Evolutionary conservation across 2,329 filamentous ascomycete species (phyloP).

Genomic region (Trichoderma sp.): DNA sequence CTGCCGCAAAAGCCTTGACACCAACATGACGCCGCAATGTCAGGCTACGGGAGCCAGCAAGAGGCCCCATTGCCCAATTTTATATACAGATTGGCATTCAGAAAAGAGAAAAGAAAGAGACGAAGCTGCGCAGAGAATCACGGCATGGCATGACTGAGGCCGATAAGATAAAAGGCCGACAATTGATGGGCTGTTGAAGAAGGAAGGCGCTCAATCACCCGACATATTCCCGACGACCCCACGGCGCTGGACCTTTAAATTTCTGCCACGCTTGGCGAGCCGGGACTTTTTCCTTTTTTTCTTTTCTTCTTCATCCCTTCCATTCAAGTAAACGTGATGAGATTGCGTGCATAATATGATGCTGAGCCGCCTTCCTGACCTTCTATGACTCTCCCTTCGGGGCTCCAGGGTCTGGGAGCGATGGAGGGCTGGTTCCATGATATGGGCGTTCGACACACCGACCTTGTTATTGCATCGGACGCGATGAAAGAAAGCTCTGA

Average conservation of each 20-base stretch:
- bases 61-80: conserved; percentile 34
- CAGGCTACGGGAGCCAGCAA: conserved; percentile 34
- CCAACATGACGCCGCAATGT: conserved; percentile 31
- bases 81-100: conserved; percentile 10
- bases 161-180: conserved; percentile 27
- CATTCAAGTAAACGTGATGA: conserved; percentile 99
- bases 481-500: conserved; percentile 98
- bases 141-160: conserved; percentile 23
- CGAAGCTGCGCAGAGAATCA: background rate
- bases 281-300: conserved; percentile 45
- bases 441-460: conserved; percentile 98
- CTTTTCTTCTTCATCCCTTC: conserved; percentile 82
- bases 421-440: conserved; percentile 74
- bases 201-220: conserved; percentile 30
- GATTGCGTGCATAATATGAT: conserved; percentile 96
- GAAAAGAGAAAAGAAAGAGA: background rate
- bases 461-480: conserved; percentile 97
- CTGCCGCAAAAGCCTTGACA: background rate
- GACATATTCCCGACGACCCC: conserved; percentile 37
- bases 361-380: conserved; percentile 64
- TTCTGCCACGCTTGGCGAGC: conserved; percentile 30
- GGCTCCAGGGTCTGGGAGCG: conserved; percentile 85
- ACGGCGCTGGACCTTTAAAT: conserved; percentile 44
- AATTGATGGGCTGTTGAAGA: background rate
- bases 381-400: conserved; percentile 80